Conservation (phyloP, 2,329 filamentous ascomycete species). For the Aspergillus fijiensis region DNA sequence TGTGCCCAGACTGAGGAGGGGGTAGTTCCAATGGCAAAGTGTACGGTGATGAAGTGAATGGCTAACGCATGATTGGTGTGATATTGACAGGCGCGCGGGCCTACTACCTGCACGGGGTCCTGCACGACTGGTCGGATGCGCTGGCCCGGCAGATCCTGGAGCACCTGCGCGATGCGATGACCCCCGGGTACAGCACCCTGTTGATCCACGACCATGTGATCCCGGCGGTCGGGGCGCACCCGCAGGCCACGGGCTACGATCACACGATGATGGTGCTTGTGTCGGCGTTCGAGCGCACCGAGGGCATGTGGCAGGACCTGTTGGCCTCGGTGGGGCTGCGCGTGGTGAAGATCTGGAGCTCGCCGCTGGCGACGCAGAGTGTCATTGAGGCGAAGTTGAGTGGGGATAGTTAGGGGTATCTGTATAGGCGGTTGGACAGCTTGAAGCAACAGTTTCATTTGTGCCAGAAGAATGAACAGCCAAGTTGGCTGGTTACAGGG, state of each 20-base stretch:
- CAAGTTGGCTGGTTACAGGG: too few species aligned
- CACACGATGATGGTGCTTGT: slow-evolving; percentile 44
- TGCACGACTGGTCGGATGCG: slow-evolving; percentile 33
- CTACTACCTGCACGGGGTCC: slow-evolving; percentile 9
- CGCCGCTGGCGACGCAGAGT: slow-evolving; percentile 18
- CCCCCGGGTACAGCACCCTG: slow-evolving; percentile 41
- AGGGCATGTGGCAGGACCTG: slow-evolving; percentile 39
- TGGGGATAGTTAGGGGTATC: too few species aligned
- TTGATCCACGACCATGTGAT: slow-evolving; percentile 47
- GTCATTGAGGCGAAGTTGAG: slow-evolving; percentile 19
- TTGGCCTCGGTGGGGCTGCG: slow-evolving; percentile 36
- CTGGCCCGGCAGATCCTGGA: slow-evolving; percentile 31
- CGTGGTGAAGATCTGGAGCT: slow-evolving; percentile 36
- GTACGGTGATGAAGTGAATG: not conserved
- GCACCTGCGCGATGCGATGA: slow-evolving; percentile 33
- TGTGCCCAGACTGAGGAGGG: too few species aligned
- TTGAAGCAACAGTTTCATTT: too few species aligned
- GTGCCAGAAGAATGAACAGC: too few species aligned
- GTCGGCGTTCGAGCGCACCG: slow-evolving; percentile 40
- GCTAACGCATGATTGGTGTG: not conserved
- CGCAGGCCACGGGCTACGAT: slow-evolving; percentile 37
- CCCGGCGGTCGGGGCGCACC: slow-evolving; percentile 34
- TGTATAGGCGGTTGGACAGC: too few species aligned
- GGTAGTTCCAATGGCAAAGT: too few species aligned
- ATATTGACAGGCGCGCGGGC: slow-evolving; percentile 32